Conservation (phyloP, 2,329 filamentous ascomycete genomes). For the Nigrospora osmanthi region DNA sequence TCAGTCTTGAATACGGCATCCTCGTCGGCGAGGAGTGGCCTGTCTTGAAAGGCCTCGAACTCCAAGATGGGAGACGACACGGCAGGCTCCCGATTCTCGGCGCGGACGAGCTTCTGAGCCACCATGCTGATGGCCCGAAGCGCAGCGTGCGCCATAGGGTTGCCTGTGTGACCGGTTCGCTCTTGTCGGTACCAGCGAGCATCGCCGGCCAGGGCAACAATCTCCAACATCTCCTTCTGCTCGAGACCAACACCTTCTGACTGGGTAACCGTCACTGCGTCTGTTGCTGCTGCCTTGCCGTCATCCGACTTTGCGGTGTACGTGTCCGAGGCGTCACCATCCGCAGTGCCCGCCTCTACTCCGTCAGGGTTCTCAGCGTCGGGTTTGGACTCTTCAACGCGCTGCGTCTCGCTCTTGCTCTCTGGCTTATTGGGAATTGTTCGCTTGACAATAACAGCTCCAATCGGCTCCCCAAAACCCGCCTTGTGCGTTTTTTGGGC, state of each 20-base stretch:
- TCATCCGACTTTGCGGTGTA: neutral
- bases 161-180: constrained; percentile 44
- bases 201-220: constrained; percentile 71
- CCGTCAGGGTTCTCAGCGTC: constrained; percentile 5
- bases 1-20: constrained; percentile 52
- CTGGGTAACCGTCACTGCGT: constrained; percentile 2
- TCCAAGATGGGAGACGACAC: constrained; percentile 32
- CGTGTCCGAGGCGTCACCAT: neutral
- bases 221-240: constrained; percentile 30
- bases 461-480: constrained; percentile 61
- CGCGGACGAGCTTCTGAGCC: constrained; percentile 55
- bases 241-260: constrained; percentile 15
- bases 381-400: constrained; percentile 26
- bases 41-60: constrained; percentile 60
- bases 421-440: constrained; percentile 15
- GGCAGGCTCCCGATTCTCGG: constrained; percentile 36
- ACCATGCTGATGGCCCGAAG: constrained; percentile 79
- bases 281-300: constrained; percentile 5
- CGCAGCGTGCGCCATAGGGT: constrained; percentile 71
- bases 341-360: neutral
- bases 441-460: constrained; percentile 68
- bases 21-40: constrained; percentile 62
- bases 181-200: constrained; percentile 58
- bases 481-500: constrained; percentile 49
- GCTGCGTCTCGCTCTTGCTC: constrained; percentile 10